phyloP scores from a whole-genome alignment of 805 yeast species.

The Suhomyces sp. region DNA sequence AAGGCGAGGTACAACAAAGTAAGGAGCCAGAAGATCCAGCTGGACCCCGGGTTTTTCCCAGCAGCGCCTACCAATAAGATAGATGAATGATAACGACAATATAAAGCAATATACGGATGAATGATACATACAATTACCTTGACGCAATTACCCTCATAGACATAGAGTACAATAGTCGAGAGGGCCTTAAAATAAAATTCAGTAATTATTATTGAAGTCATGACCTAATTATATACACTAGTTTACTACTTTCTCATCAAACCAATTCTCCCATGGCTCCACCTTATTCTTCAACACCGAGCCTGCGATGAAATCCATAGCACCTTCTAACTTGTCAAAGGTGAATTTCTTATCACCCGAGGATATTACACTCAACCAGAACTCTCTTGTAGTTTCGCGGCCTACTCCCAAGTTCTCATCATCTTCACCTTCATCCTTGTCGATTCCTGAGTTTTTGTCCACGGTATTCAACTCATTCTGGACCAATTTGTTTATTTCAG shows the following conservation, averaged over 20 bases:
- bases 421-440: slow-evolving; percentile 42
- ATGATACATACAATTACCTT: too few relatives aligned
- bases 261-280: slow-evolving; percentile 72
- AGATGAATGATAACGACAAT: too few relatives aligned
- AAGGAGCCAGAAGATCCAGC: slow-evolving; percentile 11
- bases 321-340: slow-evolving; percentile 71
- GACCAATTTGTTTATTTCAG: slow-evolving; percentile 59
- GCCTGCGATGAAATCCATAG: slow-evolving; percentile 69
- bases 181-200: neutral
- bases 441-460: slow-evolving; percentile 38
- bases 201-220: neutral
- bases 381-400: slow-evolving; percentile 44
- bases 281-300: slow-evolving; percentile 60
- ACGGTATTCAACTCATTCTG: slow-evolving; percentile 39
- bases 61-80: slow-evolving; percentile 12
- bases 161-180: too few relatives aligned
- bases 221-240: slow-evolving; percentile 7
- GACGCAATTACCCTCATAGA: too few relatives aligned
- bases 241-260: slow-evolving; percentile 71
- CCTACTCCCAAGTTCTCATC: slow-evolving; percentile 27
- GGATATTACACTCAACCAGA: slow-evolving; percentile 43
- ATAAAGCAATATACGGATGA: too few relatives aligned
- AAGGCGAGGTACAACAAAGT: slow-evolving; percentile 29
- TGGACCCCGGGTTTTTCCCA: slow-evolving; percentile 13
- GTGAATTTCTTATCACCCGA: slow-evolving; percentile 44